These are phyloP conservation scores for Cercospora sp. DNA, from an alignment of 2,329 filamentous ascomycete species.

Conservation along the genomic window DNA sequence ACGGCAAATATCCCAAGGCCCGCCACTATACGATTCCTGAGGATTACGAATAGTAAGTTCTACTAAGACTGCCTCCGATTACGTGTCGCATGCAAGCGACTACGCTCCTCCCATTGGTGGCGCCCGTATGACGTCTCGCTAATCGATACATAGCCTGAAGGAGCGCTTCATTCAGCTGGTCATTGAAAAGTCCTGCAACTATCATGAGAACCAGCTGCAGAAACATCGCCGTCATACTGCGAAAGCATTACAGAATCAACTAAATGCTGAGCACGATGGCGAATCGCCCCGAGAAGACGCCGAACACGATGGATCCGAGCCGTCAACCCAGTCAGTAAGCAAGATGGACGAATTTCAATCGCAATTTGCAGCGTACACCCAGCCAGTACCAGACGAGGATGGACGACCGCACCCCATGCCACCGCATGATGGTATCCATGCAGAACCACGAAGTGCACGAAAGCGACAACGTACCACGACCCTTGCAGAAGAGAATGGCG, in stretches of 20 bases:
- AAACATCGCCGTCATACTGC: slow-evolving; percentile 18
- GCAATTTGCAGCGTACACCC: slow-evolving; percentile 20
- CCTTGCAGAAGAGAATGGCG: not conserved
- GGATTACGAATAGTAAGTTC: slow-evolving; percentile 20
- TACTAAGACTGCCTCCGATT: not conserved
- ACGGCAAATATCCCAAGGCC: slow-evolving; percentile 18
- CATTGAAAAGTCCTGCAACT: slow-evolving; percentile 23
- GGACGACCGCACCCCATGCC: slow-evolving; percentile 7
- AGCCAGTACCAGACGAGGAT: slow-evolving; percentile 15
- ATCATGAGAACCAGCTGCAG: slow-evolving; percentile 24
- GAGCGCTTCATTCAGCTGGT: slow-evolving; percentile 22
- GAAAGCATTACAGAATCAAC: slow-evolving; percentile 13
- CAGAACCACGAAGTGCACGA: slow-evolving; percentile 1
- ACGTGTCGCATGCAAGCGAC: slow-evolving; percentile 1
- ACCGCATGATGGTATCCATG: slow-evolving; percentile 5
- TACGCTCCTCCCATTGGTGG: not conserved
- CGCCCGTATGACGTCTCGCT: slow-evolving; percentile 9
- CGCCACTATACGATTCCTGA: slow-evolving; percentile 14
- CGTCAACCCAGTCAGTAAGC: slow-evolving; percentile 8
- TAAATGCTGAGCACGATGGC: slow-evolving; percentile 6
- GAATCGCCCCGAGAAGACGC: not conserved
- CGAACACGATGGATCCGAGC: slow-evolving; percentile 1
- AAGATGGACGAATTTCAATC: slow-evolving; percentile 15
- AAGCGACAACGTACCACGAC: not conserved
- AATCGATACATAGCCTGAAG: slow-evolving; percentile 15